Evolutionary conservation across 2,329 filamentous ascomycete species (phyloP).

Genomic region (Davidsoniella eucalypti): DNA sequence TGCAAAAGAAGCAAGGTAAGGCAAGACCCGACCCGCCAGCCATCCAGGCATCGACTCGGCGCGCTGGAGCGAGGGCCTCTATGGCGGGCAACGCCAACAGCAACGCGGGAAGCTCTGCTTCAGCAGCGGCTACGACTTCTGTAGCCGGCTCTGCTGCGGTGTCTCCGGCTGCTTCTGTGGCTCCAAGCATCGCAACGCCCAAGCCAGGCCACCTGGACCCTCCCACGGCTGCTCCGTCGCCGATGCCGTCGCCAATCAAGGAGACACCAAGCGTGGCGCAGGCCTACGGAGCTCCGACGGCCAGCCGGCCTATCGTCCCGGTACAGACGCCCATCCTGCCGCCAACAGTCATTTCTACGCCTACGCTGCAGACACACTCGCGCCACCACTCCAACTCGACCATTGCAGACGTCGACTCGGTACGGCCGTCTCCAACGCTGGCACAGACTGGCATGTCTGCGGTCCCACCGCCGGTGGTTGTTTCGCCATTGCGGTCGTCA

Average conservation of each 20-base stretch:
- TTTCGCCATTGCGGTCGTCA: conserved; percentile 18
- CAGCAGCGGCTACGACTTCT: conserved; percentile 12
- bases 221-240: conserved; percentile 8
- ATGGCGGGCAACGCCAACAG: conserved; percentile 6
- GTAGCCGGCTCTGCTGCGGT: conserved; percentile 2
- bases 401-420: conserved; percentile 1
- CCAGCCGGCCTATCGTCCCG: background rate
- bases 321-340: background rate
- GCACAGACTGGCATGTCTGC: background rate
- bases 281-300: background rate
- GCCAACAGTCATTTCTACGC: background rate
- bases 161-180: conserved; percentile 5
- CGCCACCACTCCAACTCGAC: conserved; percentile 7
- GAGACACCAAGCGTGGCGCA: background rate
- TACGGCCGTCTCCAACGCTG: conserved; percentile 3
- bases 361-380: background rate
- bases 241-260: conserved; percentile 5
- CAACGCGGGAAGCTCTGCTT: conserved; percentile 16
- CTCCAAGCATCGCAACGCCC: conserved; percentile 3
- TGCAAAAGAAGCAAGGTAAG: conserved; percentile 37
- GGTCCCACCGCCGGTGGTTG: background rate
- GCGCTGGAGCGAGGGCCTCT: conserved; percentile 18
- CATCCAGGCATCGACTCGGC: conserved; percentile 24
- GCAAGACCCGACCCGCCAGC: conserved; percentile 42
- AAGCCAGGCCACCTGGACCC: conserved; percentile 7